Evolutionary conservation across 2,329 filamentous ascomycete species (phyloP).

Genomic region (Fusarium udum): DNA sequence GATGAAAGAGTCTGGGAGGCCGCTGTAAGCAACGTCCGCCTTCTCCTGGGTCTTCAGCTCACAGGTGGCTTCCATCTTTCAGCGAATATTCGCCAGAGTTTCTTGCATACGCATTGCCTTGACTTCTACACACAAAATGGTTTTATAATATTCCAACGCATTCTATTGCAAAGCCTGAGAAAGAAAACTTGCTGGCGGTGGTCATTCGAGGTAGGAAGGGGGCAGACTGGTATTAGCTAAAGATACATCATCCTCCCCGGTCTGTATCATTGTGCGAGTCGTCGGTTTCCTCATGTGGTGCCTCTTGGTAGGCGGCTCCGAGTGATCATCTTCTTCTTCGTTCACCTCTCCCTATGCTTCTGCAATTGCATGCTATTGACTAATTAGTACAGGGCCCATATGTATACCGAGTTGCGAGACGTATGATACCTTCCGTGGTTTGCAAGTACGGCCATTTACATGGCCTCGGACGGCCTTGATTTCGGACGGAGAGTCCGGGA

Average conservation of each 20-base stretch:
- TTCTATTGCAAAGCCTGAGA: too few relatives aligned
- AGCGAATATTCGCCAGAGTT: too few relatives aligned
- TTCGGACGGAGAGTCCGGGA: not conserved
- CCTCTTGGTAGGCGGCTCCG: not conserved
- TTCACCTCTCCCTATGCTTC: not conserved
- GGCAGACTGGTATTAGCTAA: too few relatives aligned
- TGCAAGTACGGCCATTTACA: not conserved
- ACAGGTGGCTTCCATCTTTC: too few relatives aligned
- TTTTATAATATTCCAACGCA: too few relatives aligned
- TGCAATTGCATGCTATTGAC: accelerated
- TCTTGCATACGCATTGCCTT: too few relatives aligned
- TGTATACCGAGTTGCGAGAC: not conserved
- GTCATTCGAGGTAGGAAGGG: accelerated
- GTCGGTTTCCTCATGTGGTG: not conserved
- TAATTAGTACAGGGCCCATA: not conserved
- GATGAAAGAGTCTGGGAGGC: too few relatives aligned
- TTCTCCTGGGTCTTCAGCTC: too few relatives aligned
- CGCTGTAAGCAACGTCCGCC: too few relatives aligned
- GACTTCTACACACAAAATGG: too few relatives aligned
- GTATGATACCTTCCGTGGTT: not conserved
- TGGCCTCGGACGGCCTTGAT: accelerated
- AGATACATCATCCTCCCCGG: too few relatives aligned
- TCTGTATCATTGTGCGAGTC: not conserved
- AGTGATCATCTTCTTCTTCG: accelerated
- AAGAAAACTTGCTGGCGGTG: too few relatives aligned